Base-by-base conservation (phyloP, 768 basidiomycete species). In the Hypholoma fasciculare region DNA sequence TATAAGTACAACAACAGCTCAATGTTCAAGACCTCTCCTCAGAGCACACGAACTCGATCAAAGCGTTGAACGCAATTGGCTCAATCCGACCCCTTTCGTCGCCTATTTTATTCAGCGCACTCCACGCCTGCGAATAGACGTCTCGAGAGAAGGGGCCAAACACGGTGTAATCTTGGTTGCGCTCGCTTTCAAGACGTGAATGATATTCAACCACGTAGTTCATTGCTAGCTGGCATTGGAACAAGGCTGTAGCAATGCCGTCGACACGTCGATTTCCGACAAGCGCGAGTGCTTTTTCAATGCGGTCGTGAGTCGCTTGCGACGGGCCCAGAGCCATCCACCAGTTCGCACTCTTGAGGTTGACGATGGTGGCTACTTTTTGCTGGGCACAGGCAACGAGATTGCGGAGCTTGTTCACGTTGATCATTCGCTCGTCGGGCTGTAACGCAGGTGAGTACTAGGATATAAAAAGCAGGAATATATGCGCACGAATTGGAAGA, bases 121-220 rank as follows among this genome's bases (percentile, higher is more conserved):
- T 46, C 44, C 44, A 46, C 23, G 44, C 44, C 44, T 46, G 44
- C 11, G 23, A 46, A 23, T 46, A 46, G 17, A 46, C 44, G 4
- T 59, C 58, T 8, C 57, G 57, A 7, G 60, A 49, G 46, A 64
- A 59, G 27, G 55, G 53, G 6, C 63, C 63, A 5, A 55, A 54
- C 16, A 56, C 46, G 19, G 57, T 57, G 34, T 40, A 37, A 12
- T 49, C 46, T 17, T 49, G 47, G 14, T 49, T 38, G n/a, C 40
- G 53, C 27, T 56, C 47, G 16, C 54, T 59, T 13, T 59, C 60
- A 7, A 65, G 52, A 47, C 61, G 62, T 3, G 61, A 62, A 5
- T 59, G 58, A 40, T 61, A 65, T 37, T 65, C 64, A 19, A 63
- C 60, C 5, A 52, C 50, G 26, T 63, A 61, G 36, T 57, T 60